Conservation (phyloP, 164 flowering plant genomes). For the Tinospora cordifolia region DNA sequence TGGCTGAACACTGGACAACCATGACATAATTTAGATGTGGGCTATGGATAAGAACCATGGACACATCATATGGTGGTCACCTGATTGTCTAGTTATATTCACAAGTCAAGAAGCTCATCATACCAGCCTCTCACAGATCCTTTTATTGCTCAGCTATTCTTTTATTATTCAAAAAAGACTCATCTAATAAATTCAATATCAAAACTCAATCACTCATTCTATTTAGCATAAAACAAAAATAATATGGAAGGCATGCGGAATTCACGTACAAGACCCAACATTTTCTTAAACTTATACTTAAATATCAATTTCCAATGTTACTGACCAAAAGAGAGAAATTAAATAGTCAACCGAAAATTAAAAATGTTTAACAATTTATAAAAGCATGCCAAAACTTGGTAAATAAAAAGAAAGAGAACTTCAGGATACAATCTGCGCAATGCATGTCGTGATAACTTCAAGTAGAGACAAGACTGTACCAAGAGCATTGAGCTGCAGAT, state of each 20-base stretch:
- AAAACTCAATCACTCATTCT: too few relatives aligned
- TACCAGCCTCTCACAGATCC: not conserved
- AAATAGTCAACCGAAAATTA: too few relatives aligned
- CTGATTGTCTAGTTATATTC: not conserved
- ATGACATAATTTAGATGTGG: not conserved
- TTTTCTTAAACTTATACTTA: too few relatives aligned
- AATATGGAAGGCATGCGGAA: too few relatives aligned
- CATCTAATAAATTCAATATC: not conserved
- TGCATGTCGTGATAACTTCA: slow-evolving; percentile 81
- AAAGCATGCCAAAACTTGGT: not conserved
- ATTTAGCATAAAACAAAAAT: not conserved
- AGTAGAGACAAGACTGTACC: slow-evolving; percentile 80
- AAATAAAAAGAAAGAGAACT: not conserved
- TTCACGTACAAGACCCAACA: not conserved
- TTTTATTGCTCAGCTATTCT: not conserved
- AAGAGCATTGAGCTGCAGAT: slow-evolving; percentile 85
- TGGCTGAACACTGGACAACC: not conserved
- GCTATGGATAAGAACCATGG: not conserved
- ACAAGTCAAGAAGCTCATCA: not conserved
- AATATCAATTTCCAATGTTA: too few relatives aligned
- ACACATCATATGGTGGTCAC: not conserved
- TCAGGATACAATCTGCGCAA: slow-evolving; percentile 96
- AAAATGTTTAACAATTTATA: not conserved
- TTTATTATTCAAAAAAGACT: not conserved
- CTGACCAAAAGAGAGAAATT: too few relatives aligned